These are phyloP conservation scores for Mycena amicta DNA, from an alignment of 768 basidiomycete genomes.

Conservation along the genomic window DNA sequence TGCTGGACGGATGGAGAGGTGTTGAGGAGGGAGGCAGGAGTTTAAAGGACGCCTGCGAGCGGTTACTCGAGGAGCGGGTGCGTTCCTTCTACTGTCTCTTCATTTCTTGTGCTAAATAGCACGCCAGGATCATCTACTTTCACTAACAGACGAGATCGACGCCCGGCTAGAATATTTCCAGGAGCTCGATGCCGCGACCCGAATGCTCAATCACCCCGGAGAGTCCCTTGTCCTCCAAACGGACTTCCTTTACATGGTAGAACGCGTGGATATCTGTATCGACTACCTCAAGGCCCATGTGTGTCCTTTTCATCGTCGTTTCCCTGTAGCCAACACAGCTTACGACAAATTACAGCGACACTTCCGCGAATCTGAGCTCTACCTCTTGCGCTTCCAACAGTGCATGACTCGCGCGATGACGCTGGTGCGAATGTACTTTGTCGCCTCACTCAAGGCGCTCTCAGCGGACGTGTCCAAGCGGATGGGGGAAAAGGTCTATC, in stretches of 20 bases:
- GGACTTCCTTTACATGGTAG: constrained; percentile 95
- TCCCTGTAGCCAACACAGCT: background rate
- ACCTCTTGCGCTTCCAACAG: constrained; percentile 95
- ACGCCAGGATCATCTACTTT: constrained; percentile 71
- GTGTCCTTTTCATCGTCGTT: too few species aligned
- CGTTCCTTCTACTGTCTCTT: constrained; percentile 30
- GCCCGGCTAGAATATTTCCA: constrained; percentile 89
- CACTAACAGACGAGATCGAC: constrained; percentile 81
- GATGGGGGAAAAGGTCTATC: constrained; percentile 70
- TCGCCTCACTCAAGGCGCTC: constrained; percentile 78
- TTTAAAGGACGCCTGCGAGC: constrained; percentile 89
- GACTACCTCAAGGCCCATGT: constrained; percentile 84
- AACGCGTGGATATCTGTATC: constrained; percentile 92
- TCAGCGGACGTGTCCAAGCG: constrained; percentile 77
- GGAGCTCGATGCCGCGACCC: constrained; percentile 89
- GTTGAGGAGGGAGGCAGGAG: constrained; percentile 94
- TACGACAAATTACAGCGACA: constrained; percentile 59
- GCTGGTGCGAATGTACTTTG: constrained; percentile 95
- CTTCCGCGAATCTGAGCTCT: constrained; percentile 90
- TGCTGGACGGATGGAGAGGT: constrained; percentile 82
- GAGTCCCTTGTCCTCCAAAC: constrained; percentile 87
- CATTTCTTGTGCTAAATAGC: constrained; percentile 1
- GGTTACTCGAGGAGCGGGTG: constrained; percentile 86
- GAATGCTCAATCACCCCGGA: constrained; percentile 93
- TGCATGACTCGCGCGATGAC: constrained; percentile 99